These are phyloP conservation scores for Umbelopsis sp. DNA, from an alignment of 371 early-diverging fungal genomes.

Conservation along the genomic window DNA sequence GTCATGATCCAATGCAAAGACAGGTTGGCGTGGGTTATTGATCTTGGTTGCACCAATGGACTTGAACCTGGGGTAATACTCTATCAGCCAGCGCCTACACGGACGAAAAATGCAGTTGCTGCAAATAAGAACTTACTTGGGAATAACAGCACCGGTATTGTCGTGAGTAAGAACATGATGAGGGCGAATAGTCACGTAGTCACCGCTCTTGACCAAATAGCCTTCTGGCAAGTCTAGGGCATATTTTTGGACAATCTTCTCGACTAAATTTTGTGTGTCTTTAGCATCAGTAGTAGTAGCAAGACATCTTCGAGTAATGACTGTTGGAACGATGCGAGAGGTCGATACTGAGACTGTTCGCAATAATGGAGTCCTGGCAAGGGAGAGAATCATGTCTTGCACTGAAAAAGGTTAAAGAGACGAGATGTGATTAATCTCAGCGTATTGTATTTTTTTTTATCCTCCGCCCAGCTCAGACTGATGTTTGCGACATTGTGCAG, in stretches of 20 bases:
- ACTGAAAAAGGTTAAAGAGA: conserved; percentile 1
- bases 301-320: conserved; percentile 22
- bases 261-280: conserved; percentile 82
- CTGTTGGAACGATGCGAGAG: not conserved
- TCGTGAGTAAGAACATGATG: conserved; percentile 95
- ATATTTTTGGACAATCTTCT: conserved; percentile 91
- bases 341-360: conserved; percentile 19
- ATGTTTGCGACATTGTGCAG: not conserved
- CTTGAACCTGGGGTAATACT: conserved; percentile 66
- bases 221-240: conserved; percentile 73
- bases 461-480: not conserved
- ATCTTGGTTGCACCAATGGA: conserved; percentile 87
- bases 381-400: conserved; percentile 25
- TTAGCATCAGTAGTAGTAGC: conserved; percentile 35
- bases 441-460: not conserved
- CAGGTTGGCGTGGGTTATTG: conserved; percentile 80
- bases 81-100: conserved; percentile 9
- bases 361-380: conserved; percentile 22
- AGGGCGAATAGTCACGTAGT: conserved; percentile 91
- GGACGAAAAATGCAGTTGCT: not conserved
- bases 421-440: conserved; percentile 16
- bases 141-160: conserved; percentile 93
- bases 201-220: conserved; percentile 80
- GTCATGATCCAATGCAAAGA: conserved; percentile 96
- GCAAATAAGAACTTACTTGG: conserved; percentile 61